Evolutionary conservation across 2,329 filamentous ascomycete genomes (phyloP), one percentile per base, ranked within the genome.

Genomic region (Teratosphaeria nubilosa): DNA sequence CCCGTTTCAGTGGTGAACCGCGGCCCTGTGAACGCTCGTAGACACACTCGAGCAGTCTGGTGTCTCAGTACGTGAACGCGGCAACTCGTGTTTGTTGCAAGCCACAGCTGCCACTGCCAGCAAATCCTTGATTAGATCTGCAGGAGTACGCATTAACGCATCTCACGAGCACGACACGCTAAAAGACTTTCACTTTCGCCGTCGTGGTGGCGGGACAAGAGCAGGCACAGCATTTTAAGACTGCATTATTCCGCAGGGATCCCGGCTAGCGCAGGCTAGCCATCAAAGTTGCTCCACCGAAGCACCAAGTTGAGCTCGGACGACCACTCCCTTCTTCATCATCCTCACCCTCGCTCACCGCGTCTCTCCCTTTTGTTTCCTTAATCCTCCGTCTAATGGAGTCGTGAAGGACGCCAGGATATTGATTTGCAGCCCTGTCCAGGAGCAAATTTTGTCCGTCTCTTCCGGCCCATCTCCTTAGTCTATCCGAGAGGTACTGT

Each of bases 401-500:
- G 58, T 55, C 51, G 22, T 59, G 58, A 59, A 48, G 48, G 55
- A 58, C 34, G 54, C 57, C 24, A 20, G 25, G 54, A n/a, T 45
- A 27, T 55, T 55, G 50, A 41, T 55, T 55, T 55, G 54, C 54
- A 50, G 31, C 25, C 53, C 30, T 25, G 52, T 51, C 52, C 54
- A 45, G 52, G 56, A 37, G 55, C 57, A 56, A 56, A 55, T 62
- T 59, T 59, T 56, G 54, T 62, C 57, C 63, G 58, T 61, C 56
- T 58, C 58, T 56, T 59, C 62, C 58, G 60, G 54, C 55, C 58
- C 59, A 59, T 53, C 59, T 60, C 60, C 56, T 58, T 59, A 59
- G 60, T 53, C 56, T 60, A 58, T 58, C 60, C 60, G 56, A 59
- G 57, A 60, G 65, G 63, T 58, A 61, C 61, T 60, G 59, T 65